Evolutionary conservation across 2,329 filamentous ascomycete species (phyloP), one percentile per base, ranked within the genome.

Genomic region (Pseudogymnoascus sp.): DNA sequence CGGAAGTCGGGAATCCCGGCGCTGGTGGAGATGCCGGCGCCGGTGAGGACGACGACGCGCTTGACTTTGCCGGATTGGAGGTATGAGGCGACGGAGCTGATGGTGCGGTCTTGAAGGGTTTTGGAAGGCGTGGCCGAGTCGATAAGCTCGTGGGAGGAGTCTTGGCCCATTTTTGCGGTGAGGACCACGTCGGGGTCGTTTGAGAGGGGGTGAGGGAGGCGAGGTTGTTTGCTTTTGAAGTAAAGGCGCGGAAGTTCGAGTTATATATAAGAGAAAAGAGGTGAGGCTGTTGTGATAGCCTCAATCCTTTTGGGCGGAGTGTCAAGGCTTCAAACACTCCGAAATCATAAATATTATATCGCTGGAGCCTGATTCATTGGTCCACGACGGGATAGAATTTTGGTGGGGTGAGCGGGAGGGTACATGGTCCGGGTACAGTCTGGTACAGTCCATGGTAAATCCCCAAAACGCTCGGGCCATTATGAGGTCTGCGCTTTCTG

Each of bases 1-100:
- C 94, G 84, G 75, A 97, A 99, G 76, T 99, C 94, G 66, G 94
- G 94, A 66, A 99, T 87, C 63, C 85, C 85, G 63, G 85, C 85
- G 8, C 84, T 82, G 0, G 90, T 93, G 31, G 87, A 91, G 68
- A 97, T 95, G 59, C 93, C 93, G 11, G 93, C 92, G 64, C 93
- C 93, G 2, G 90, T 92, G 84, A 97, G 86, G 66, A 97, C 89
- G 23, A 96, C 91, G 63, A 99, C 89, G 60, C 82, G 82, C 70
- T 82, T 82, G 35, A 82, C 86, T 59, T 81, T 75, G 53, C 87
- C 89, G 70, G 85, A 81, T 67, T 84, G 85, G 75, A 99, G 92
- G 70, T 90, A 88, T 28, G 89, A 82, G n/a, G 91, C 92, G 40
- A 97, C 79, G 3, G 85, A 89, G 16, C 87, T 80, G 12, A 97